phyloP scores from a whole-genome alignment of 257 asterid genomes.

The Hygrophila difformis region DNA sequence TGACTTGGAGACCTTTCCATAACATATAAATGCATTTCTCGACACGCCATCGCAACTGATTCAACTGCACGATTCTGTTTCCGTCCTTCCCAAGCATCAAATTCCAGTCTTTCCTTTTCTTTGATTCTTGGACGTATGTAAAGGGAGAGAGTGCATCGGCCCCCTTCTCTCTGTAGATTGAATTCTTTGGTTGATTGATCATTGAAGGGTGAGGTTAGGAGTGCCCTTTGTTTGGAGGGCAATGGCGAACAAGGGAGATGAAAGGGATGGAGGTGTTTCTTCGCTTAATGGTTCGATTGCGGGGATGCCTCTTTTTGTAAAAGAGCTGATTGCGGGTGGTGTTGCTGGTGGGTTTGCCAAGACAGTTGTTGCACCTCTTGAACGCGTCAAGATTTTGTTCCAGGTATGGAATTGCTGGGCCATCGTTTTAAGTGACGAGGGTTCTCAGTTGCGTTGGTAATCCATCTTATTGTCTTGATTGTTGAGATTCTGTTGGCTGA shows the following conservation, averaged over 20 bases:
- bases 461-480: not conserved
- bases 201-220: constrained; percentile 3
- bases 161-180: not conserved
- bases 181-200: no score
- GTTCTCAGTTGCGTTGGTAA: constrained; percentile 7
- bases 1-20: no score
- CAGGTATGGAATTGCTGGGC: no score
- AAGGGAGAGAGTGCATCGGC: constrained; percentile 15
- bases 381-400: constrained; percentile 87
- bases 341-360: constrained; percentile 92
- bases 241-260: constrained; percentile 55
- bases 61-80: no score
- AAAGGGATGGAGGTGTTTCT: constrained; percentile 15
- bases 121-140: constrained; percentile 5
- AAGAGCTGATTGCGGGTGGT: constrained; percentile 90
- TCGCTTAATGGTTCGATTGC: constrained; percentile 38
- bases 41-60: no score
- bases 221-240: constrained; percentile 9
- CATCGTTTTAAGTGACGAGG: not conserved
- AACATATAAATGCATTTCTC: no score
- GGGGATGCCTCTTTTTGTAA: constrained; percentile 66
- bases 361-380: constrained; percentile 90
- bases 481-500: no score
- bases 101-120: no score
- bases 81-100: no score